These are phyloP conservation scores for Hanseniaspora singularis DNA, from an alignment of 805 yeast genomes.

Conservation along the genomic window DNA sequence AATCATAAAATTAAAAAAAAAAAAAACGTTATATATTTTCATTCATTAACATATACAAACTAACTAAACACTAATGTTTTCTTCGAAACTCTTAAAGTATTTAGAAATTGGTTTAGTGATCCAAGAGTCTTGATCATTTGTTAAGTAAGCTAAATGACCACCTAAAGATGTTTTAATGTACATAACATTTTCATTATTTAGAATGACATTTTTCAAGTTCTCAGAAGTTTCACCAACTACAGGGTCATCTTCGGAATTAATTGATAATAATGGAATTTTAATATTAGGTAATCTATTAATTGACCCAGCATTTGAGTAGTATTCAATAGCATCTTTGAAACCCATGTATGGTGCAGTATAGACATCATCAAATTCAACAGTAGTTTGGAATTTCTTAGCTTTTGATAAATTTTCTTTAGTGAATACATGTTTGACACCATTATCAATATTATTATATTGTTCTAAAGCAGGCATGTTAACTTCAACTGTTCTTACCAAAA, in stretches of 20 bases:
- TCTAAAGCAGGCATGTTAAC: conserved; percentile 32
- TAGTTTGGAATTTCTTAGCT: conserved; percentile 29
- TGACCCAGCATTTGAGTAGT: conserved; percentile 57
- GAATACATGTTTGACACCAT: conserved; percentile 22
- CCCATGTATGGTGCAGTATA: conserved; percentile 56
- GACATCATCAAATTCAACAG: conserved; percentile 47
- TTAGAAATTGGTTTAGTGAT: conserved; percentile 33
- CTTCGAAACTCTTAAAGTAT: conserved; percentile 32
- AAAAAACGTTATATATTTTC: too few species aligned
- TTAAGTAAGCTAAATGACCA: conserved; percentile 53
- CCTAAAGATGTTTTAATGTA: conserved; percentile 52
- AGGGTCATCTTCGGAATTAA: conserved; percentile 59
- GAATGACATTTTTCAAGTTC: conserved; percentile 31
- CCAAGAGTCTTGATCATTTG: conserved; percentile 38
- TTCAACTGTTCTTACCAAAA: conserved; percentile 34
- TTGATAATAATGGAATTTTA: conserved; percentile 49
- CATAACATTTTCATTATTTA: conserved; percentile 45
- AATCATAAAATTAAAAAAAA: neutral
- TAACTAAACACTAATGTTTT: too few species aligned
- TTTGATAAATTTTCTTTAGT: conserved; percentile 30
- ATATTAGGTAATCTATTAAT: conserved; percentile 42
- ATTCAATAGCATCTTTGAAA: conserved; percentile 47
- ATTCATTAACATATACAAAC: too few species aligned
- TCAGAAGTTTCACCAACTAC: conserved; percentile 47
- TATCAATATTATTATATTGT: conserved; percentile 21